A percentile compares a stretch with the other conserved stretches of the same genome.
Conservation (phyloP, 1,139 yeast genomes). For the Pichia sp. region DNA sequence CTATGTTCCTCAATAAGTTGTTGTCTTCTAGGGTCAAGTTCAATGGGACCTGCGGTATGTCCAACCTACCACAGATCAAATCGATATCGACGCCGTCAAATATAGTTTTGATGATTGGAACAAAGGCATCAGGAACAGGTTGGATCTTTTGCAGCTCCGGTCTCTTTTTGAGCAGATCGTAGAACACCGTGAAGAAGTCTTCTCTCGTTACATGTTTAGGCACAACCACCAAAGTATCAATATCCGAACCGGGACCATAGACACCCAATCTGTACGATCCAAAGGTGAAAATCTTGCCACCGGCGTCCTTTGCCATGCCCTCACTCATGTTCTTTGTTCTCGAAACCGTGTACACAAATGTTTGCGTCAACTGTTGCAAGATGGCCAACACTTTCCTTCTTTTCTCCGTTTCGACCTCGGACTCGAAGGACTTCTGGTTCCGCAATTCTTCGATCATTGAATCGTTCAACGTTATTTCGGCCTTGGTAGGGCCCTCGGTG, state of each 20-base stretch:
- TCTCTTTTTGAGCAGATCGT: constrained; percentile 57
- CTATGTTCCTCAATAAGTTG: constrained; percentile 76
- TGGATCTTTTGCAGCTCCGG: constrained; percentile 86
- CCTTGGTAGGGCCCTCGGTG: constrained; percentile 73
- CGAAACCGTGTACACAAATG: constrained; percentile 80
- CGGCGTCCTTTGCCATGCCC: constrained; percentile 96
- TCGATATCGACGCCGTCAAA: constrained; percentile 89
- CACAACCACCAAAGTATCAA: constrained; percentile 89
- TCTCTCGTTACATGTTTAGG: constrained; percentile 93
- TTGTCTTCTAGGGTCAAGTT: constrained; percentile 77
- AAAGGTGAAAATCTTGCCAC: constrained; percentile 91
- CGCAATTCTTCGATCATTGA: constrained; percentile 72
- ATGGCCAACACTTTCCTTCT: constrained; percentile 69
- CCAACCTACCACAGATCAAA: constrained; percentile 76
- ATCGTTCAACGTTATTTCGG: constrained; percentile 74
- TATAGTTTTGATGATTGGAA: constrained; percentile 87
- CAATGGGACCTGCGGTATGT: constrained; percentile 75
- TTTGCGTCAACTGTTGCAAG: constrained; percentile 68
- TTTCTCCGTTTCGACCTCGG: constrained; percentile 73
- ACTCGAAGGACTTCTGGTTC: constrained; percentile 83
- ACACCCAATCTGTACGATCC: constrained; percentile 95
- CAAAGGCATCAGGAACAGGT: constrained; percentile 94
- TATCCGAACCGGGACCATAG: constrained; percentile 97
- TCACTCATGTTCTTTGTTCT: constrained; percentile 85
- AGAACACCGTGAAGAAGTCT: constrained; percentile 82